Evolutionary conservation across 495 filamentous ascomycete species (phyloP), one percentile per base, ranked within the genome.

Genomic region (Trichocladium antarcticum): DNA sequence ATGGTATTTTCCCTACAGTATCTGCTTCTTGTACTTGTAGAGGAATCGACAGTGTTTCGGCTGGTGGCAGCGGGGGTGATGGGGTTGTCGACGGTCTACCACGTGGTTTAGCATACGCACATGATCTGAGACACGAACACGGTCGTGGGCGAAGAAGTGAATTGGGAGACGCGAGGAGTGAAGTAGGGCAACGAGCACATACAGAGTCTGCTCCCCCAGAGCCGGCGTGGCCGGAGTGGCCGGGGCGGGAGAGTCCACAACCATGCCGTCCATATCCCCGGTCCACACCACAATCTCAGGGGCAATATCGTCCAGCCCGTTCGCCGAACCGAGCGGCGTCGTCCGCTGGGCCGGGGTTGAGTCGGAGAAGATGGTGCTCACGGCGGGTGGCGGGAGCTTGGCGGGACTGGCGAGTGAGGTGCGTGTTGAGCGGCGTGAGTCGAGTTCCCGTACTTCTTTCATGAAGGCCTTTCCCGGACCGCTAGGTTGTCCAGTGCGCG

Each of bases 281-380:
- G 64, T 68, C 58, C 65, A 61, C 24, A 67, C 66, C 5, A 67
- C 53, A 16, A 68, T 68, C 50, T 68, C 65, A 7, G 60, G 53
- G 12, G 62, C 62, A 27, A 68, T 65, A 17, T 63, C 50, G 28
- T 65, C 62, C 6, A 38, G 36, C 15, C n/a, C 35, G 37, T 21
- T 29, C 9, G 14, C 24, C 12, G 31, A 45, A 35, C 48, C 39
- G 32, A n/a, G 45, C n/a, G 35, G 40, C 15, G n/a, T 29, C 37
- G 27, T 9, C 37, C 16, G 29, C 6, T 31, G 17, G 14, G 28
- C 35, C 5, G 35, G 3, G 7, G 31, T 40, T 15, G 22, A 37
- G 22, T 44, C 39, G 19, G 47, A 55, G 19, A 45, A 55, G 32
- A 43, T 37, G n/a, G 14, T 49, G 38, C 39, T 42, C 24, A 45